Evolutionary conservation across 345 rosid species (phyloP), one percentile per base, ranked within the genome.

Genomic region (Balakata baccata): DNA sequence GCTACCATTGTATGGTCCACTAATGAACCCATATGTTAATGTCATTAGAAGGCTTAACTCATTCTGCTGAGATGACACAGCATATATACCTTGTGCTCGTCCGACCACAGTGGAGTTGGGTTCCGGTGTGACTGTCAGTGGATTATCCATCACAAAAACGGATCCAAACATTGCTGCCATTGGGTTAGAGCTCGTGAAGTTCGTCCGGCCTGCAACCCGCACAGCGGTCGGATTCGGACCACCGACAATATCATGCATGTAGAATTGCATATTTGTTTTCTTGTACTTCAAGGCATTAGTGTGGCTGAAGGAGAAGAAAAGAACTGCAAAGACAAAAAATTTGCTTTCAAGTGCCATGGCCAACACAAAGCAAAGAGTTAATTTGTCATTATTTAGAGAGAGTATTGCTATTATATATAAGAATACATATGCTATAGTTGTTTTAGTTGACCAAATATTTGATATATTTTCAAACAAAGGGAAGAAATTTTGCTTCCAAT

Each of bases 31-130:
- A 12, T 52, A 65, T 1, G 87, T 81, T 0, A 81, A 59, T 12
- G 77, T 75, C 85, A 84, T 84, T 43, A 81, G 78, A 39, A 84
- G 85, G 71, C 83, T 79, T 3, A 77, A 51, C 64, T 84, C 87
- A 0, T 74, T 51, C 3, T 84, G 20, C 25, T 71, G 79, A 0
- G 85, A 84, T 4, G 85, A 23, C 83, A 77, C 64, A 3, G 72
- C 83, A 41, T 81, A 81, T 25, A 84, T 64, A 66, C 87, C 87
- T 57, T 84, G 85, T 14, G 80, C 85, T 20, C 81, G 87, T 0
- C 81, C 81, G 0, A 84, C n/a, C 1, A 81, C 70, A 0, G 80
- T 81, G 3, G 83, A 84, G 49, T 84, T 84, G 0, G 63, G 70
- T 74, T 72, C 29, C 16, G 83, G 81, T 3, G 76, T 9, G 49